These are phyloP conservation scores for Metschnikowia reukaufii DNA, from an alignment of 805 yeast species.

Conservation along the genomic window DNA sequence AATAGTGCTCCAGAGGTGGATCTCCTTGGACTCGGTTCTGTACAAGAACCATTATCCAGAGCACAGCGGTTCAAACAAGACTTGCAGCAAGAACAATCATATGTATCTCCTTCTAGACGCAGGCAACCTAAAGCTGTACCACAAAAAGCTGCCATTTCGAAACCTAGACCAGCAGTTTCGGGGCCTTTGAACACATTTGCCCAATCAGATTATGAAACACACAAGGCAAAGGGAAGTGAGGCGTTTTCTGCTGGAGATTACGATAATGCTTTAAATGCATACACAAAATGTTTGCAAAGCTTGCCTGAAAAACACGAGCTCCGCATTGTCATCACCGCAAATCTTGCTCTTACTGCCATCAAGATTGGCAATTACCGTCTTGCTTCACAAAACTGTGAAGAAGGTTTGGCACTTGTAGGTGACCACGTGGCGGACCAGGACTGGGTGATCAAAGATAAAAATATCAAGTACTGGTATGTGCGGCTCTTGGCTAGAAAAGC, in stretches of 20 bases:
- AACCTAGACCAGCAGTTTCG: conserved; percentile 15
- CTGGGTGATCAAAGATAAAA: conserved; percentile 46
- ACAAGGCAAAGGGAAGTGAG: conserved; percentile 56
- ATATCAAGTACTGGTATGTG: conserved; percentile 67
- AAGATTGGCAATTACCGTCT: conserved; percentile 69
- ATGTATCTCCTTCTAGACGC: conserved; percentile 28
- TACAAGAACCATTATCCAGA: conserved; percentile 12
- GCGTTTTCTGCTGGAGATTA: conserved; percentile 84
- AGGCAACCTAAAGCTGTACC: conserved; percentile 4
- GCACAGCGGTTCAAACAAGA: conserved; percentile 30
- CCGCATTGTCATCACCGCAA: conserved; percentile 68
- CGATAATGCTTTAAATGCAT: conserved; percentile 58
- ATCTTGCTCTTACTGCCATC: conserved; percentile 62
- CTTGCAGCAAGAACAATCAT: conserved; percentile 19
- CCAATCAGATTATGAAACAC: conserved; percentile 45
- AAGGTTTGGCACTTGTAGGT: conserved; percentile 43
- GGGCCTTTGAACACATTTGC: conserved; percentile 38
- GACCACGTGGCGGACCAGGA: conserved; percentile 27
- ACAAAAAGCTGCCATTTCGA: background rate
- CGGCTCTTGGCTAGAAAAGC: conserved; percentile 73
- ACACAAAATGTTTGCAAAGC: conserved; percentile 47
- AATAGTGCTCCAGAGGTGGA: conserved; percentile 20
- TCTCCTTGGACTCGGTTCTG: conserved; percentile 27
- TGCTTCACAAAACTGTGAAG: conserved; percentile 47
- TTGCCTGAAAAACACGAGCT: conserved; percentile 67